Conservation (phyloP, 768 basidiomycete genomes). For the Mycena venus region DNA sequence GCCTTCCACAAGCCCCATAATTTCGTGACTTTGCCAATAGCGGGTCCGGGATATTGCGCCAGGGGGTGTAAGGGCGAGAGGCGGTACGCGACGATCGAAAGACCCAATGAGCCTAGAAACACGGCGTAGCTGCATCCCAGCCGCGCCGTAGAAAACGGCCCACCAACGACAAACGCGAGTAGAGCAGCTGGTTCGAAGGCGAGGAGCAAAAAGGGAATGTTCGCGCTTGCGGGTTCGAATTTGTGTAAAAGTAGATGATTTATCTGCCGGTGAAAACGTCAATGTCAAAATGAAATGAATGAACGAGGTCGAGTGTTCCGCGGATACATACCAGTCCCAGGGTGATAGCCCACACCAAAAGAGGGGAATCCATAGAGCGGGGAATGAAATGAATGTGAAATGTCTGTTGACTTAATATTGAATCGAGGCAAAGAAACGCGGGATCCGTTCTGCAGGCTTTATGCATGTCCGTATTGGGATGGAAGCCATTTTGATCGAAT, state of each 20-base stretch:
- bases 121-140: constrained; percentile 2
- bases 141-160: background rate
- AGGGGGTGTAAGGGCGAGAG: constrained; percentile 69
- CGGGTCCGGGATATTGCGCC: constrained; percentile 63
- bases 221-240: constrained; percentile 24
- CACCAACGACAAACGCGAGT: background rate
- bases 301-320: too few species aligned
- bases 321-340: too few species aligned
- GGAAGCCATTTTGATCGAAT: too few species aligned
- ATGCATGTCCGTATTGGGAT: too few species aligned
- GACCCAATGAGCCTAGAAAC: constrained; percentile 45
- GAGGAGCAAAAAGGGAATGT: background rate
- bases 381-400: too few species aligned
- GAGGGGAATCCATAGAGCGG: too few species aligned
- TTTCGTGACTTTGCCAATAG: constrained; percentile 55
- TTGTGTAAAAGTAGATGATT: constrained; percentile 19
- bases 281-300: too few species aligned
- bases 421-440: too few species aligned
- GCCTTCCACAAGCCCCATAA: constrained; percentile 51
- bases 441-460: too few species aligned
- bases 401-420: too few species aligned
- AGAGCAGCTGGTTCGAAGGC: background rate
- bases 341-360: too few species aligned
- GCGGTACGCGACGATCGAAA: constrained; percentile 57
- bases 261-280: background rate